These are phyloP conservation scores for Skeletonema costatum DNA, from an alignment of 108 stramenopile genomes.

Conservation along the genomic window DNA sequence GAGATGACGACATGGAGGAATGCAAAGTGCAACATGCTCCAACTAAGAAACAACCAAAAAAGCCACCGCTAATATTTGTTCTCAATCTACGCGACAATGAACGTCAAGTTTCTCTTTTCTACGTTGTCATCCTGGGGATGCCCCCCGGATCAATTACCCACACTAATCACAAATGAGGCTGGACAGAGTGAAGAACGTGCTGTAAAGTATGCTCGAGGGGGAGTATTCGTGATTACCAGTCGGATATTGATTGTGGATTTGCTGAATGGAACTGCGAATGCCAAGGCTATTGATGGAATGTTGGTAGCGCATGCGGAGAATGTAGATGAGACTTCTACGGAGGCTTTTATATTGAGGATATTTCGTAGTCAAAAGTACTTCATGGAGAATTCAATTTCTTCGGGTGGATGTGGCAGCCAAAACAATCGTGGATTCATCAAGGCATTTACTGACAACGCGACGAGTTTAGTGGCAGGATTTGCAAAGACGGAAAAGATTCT, in stretches of 20 bases:
- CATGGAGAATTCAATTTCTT: background rate
- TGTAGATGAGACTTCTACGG: conserved; percentile 88
- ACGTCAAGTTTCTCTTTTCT: conserved; percentile 56
- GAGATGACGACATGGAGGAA: background rate
- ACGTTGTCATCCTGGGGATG: conserved; percentile 79
- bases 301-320: conserved; percentile 93
- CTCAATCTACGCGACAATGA: conserved; percentile 76
- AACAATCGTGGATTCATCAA: conserved; percentile 85
- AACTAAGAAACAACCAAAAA: conserved; percentile 5
- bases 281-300: conserved; percentile 86
- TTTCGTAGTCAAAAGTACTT: conserved; percentile 74
- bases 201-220: conserved; percentile 66
- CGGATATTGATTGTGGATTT: conserved; percentile 97
- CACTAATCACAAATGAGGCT: conserved; percentile 77
- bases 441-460: conserved; percentile 93
- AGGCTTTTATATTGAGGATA: conserved; percentile 96
- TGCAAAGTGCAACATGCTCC: background rate
- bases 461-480: conserved; percentile 83
- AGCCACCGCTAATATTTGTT: conserved; percentile 73
- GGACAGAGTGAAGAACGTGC: conserved; percentile 75
- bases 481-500: conserved; percentile 88
- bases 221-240: conserved; percentile 86
- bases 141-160: conserved; percentile 66
- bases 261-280: conserved; percentile 67
- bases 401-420: conserved; percentile 12